phyloP scores from a whole-genome alignment of 192 early-diverging fungal genomes.

The Obelidium mucronatum region DNA sequence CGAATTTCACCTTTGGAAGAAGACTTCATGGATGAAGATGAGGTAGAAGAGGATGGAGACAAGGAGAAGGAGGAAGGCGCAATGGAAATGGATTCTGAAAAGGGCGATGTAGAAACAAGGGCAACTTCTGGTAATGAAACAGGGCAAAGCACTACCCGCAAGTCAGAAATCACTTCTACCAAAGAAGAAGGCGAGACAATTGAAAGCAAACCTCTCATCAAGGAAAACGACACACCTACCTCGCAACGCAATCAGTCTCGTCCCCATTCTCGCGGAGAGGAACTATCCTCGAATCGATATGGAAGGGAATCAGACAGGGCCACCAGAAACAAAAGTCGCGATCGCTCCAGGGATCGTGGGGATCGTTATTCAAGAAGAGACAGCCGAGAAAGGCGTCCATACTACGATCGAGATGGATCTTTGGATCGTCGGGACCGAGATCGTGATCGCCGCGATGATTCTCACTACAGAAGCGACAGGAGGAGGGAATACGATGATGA shows the following conservation, averaged over 20 bases:
- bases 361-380: constrained; percentile 3
- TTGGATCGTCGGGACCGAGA: background rate
- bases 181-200: too few species aligned
- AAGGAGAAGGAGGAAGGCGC: constrained; percentile 12
- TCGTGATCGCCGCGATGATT: background rate
- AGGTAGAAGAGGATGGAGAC: constrained; percentile 29
- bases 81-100: too few species aligned
- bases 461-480: background rate
- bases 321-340: background rate
- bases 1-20: constrained; percentile 80
- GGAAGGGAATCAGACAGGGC: background rate
- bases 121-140: background rate
- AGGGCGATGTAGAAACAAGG: background rate
- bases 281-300: background rate
- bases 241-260: background rate
- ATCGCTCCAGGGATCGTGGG: constrained; percentile 7
- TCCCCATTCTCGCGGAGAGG: constrained; percentile 12
- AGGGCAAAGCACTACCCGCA: too few species aligned
- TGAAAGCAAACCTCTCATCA: too few species aligned
- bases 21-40: constrained; percentile 38
- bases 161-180: too few species aligned
- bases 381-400: background rate
- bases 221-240: too few species aligned
- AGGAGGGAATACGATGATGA: background rate
- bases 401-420: background rate